phyloP scores from a whole-genome alignment of 1,284 basidiomycete genomes.

The Ganoderma multipileum region DNA sequence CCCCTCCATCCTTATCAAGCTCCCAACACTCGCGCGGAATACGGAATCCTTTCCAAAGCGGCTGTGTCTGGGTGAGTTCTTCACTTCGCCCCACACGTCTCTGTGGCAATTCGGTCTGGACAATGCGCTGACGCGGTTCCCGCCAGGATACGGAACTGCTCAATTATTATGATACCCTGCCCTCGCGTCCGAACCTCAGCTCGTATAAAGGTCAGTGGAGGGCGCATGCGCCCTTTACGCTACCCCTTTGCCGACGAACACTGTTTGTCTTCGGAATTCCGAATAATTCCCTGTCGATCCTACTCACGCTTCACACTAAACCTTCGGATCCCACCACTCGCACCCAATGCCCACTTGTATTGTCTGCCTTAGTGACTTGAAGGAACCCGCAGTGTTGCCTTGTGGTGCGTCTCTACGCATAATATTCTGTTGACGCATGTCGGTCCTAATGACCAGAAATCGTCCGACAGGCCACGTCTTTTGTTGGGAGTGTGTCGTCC shows the following conservation, averaged over 20 bases:
- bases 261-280: neutral
- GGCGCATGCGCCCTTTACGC: neutral
- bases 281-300: neutral
- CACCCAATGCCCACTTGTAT: slow-evolving; percentile 51
- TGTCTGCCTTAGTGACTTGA: slow-evolving; percentile 59
- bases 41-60: slow-evolving; percentile 4
- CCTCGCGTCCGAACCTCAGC: slow-evolving; percentile 12
- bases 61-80: slow-evolving; percentile 22
- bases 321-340: neutral
- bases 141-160: slow-evolving; percentile 28
- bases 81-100: slow-evolving; percentile 8
- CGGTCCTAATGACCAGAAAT: neutral
- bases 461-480: slow-evolving; percentile 59
- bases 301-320: slow-evolving; percentile 3
- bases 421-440: slow-evolving; percentile 2
- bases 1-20: slow-evolving; percentile 1
- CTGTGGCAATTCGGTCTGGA: slow-evolving; percentile 25
- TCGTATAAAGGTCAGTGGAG: slow-evolving; percentile 19
- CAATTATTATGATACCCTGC: neutral
- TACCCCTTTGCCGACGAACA: slow-evolving; percentile 7
- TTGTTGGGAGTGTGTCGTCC: slow-evolving; percentile 59
- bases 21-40: neutral
- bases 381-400: slow-evolving; percentile 62
- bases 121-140: slow-evolving; percentile 23
- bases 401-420: slow-evolving; percentile 53